Evolutionary conservation across 129 eudicot genomes (phyloP), one percentile per base, ranked within the genome.

Genomic region (Flaveria robusta): DNA sequence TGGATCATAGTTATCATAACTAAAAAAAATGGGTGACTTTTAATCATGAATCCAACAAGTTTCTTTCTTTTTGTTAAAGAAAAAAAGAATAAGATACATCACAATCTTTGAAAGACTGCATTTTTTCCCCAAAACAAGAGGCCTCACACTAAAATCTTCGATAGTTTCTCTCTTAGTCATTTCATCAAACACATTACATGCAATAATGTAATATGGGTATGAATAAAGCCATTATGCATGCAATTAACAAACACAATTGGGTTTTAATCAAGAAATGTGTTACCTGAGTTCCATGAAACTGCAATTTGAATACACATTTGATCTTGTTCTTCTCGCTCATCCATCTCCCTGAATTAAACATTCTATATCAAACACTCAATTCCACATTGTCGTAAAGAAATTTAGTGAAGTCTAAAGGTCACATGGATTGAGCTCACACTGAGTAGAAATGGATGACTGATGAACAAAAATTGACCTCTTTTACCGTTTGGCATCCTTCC

Each of bases 251-350:
- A 58, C 76, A 45, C 39, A 77, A 69, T 69, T 10, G 31, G 26
- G 58, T 62, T 60, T 22, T 46, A 1, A 23, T 60, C 23, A 52
- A 62, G n/a, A 60, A 71, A 20, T 9, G 1, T 5, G 24, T 34
- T 82, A 95, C 99, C 97, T 89, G 96, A 68, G 99, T 91, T 72
- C 89, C 99, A 65, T 95, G 94, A 84, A 95, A 91, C 68, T 91
- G 93, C 86, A 95, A 67, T 77, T 75, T 84, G 85, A 91, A 95
- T 16, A 95, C 87, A 52, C 79, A 83, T 85, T 91, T 95, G 81
- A 91, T 77, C 90, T 87, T 86, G 71, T 66, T 84, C 85, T 87
- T 91, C 77, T 94, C 92, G 54, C 81, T 86, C 76, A 79, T 86
- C 94, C 90, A 81, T 84, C 78, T 85, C 9, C 81, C 78, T 16